These are phyloP conservation scores for Medicago arabica DNA, from an alignment of 306 rosid species.

Conservation along the genomic window DNA sequence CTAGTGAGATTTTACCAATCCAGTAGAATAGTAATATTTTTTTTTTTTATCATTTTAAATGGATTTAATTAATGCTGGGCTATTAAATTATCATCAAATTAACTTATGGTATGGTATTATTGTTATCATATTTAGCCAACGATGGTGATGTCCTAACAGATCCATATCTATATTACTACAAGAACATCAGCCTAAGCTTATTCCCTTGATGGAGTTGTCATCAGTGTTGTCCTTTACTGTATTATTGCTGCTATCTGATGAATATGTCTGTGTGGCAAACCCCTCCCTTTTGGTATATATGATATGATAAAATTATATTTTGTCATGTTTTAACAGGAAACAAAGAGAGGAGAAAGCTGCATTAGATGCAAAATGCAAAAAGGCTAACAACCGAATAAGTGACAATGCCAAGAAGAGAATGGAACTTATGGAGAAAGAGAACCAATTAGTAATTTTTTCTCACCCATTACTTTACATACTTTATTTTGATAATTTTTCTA, in stretches of 20 bases:
- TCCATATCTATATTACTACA: no score
- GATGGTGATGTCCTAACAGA: no score
- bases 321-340: slow-evolving; percentile 56
- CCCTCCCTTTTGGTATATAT: slow-evolving; percentile 3
- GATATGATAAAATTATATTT: slow-evolving; percentile 23
- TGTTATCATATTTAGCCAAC: no score
- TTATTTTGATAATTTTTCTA: background rate
- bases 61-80: no score
- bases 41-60: no score
- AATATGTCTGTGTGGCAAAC: slow-evolving; percentile 16
- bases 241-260: slow-evolving; percentile 15
- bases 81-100: no score
- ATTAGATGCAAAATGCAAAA: slow-evolving; percentile 61
- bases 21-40: background rate
- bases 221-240: slow-evolving; percentile 1
- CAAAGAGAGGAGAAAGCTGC: slow-evolving; percentile 56
- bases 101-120: no score
- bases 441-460: slow-evolving; percentile 57
- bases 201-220: background rate
- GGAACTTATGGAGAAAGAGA: slow-evolving; percentile 57
- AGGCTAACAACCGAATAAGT: slow-evolving; percentile 46
- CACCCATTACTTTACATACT: slow-evolving; percentile 13
- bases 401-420: slow-evolving; percentile 59
- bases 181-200: no score
- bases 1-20: background rate